Evolutionary conservation across 768 basidiomycete species (phyloP).

Genomic region (Cyclocybe cylindracea): DNA sequence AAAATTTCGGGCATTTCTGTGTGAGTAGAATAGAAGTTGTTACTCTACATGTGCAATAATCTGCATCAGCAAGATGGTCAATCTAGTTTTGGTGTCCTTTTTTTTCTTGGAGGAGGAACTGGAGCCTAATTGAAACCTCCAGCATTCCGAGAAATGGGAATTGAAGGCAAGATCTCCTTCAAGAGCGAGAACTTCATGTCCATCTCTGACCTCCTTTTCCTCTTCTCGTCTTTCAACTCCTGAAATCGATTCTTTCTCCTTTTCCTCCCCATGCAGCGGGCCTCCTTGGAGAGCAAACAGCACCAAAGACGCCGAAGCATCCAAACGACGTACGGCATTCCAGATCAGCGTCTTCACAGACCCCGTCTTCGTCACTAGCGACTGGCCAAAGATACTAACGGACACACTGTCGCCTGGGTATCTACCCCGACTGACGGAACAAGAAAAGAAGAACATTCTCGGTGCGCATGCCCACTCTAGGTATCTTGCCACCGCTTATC

Average conservation of each 20-base stretch:
- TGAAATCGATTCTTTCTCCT: no score
- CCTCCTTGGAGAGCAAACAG: constrained; percentile 46
- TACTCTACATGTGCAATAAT: no score
- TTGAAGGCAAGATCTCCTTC: constrained; percentile 51
- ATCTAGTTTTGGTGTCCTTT: no score
- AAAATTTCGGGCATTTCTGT: no score
- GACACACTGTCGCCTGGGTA: constrained; percentile 46
- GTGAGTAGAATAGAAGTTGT: no score
- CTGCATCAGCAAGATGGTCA: no score
- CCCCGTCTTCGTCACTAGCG: constrained; percentile 50
- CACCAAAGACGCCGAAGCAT: constrained; percentile 43
- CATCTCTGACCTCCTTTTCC: no score
- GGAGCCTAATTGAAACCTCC: no score
- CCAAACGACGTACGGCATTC: constrained; percentile 52
- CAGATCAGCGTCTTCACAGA: constrained; percentile 51
- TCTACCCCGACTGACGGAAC: constrained; percentile 48
- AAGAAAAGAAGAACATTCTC: constrained; percentile 44
- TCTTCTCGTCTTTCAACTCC: no score
- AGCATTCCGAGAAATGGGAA: no score
- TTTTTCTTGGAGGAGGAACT: no score
- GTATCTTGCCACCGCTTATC: not conserved
- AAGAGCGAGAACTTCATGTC: constrained; percentile 56
- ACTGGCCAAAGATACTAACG: constrained; percentile 52
- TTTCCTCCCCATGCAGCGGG: constrained; percentile 29
- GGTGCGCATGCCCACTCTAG: constrained; percentile 28